Base-by-base conservation (phyloP, 1,139 yeast species). In the Blastobotrys raffinosifermentans region DNA sequence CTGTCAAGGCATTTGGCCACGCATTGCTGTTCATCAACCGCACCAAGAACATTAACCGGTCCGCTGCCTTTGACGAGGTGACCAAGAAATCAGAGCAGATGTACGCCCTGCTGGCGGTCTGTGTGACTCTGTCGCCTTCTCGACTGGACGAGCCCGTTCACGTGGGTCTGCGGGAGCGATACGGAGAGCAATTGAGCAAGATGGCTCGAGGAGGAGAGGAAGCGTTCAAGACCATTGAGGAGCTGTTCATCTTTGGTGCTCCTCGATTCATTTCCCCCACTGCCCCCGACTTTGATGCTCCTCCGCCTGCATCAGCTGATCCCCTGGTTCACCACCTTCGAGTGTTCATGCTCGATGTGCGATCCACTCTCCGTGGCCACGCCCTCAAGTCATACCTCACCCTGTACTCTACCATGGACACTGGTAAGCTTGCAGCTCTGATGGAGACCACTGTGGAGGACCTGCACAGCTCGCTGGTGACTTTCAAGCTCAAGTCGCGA, bases 51-150 rank as follows among this genome's bases (percentile, higher is more conserved):
- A 62, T 66, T 53, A 63, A 62, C 48, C 60, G 58, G 41, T 58
- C 68, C 11, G 69, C 69, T 4, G 72, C 68, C 48, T 70, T 63
- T 45, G 73, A 70, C 48, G 55, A 62, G 27, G 67, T 69, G 35
- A 64, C 69, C 43, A 70, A 69, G 53, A 66, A 67, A 48, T 59
- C 69, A n/a, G 75, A 69, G 41, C 75, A 70, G 53, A 69, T 69
- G 72, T 68, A 67, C 47, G 73, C 75, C 6, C 57, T 70, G 32
- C 54, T 70, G 40, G 70, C 73, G 20, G 62, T 70, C 32, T 62
- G 70, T 38, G 60, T 67, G 31, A 68, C 73, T 14, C 55, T 70
- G 32, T 63, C 66, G 39, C 74, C 74, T 34, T 64, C 70, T 8
- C 61, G 70, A 47, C 50, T 69, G 21, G 74, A 70, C 44, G 74